phyloP scores from a whole-genome alignment of 345 rosid species.

The Rhodamnia argentea region DNA sequence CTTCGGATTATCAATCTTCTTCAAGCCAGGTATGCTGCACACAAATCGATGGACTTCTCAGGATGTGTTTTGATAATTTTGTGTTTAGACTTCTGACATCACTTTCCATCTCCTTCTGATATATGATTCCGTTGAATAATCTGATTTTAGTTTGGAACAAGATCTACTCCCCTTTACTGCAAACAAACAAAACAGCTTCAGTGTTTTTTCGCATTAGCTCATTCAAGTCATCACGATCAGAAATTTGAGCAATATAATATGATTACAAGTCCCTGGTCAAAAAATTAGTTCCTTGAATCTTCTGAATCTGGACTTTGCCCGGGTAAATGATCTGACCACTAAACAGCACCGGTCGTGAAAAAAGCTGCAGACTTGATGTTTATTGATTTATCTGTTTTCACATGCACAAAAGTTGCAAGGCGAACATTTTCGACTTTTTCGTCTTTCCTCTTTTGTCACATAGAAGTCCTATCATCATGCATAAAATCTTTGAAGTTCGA shows the following conservation, averaged over 20 bases:
- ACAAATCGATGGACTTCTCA: neutral
- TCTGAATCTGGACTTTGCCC: neutral
- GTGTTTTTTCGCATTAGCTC: neutral
- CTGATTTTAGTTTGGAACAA: neutral
- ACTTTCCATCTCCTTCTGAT: neutral
- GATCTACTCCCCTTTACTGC: neutral
- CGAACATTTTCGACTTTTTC: neutral
- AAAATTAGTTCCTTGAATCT: neutral
- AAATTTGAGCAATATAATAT: neutral
- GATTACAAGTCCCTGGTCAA: neutral
- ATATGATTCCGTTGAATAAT: neutral
- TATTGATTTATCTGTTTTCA: neutral
- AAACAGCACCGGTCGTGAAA: neutral
- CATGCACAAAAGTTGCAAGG: neutral
- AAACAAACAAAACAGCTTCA: neutral
- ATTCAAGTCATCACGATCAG: neutral
- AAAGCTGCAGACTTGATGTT: neutral
- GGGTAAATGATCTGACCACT: neutral
- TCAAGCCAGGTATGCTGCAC: conserved; percentile 9
- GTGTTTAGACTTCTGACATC: neutral
- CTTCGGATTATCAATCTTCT: conserved; percentile 7
- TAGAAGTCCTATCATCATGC: neutral
- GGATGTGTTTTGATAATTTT: neutral
- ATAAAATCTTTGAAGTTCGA: neutral
- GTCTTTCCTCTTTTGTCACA: neutral